Evolutionary conservation across 2,329 filamentous ascomycete species (phyloP), one percentile per base, ranked within the genome.

Genomic region (Hirsutella minnesotensis): DNA sequence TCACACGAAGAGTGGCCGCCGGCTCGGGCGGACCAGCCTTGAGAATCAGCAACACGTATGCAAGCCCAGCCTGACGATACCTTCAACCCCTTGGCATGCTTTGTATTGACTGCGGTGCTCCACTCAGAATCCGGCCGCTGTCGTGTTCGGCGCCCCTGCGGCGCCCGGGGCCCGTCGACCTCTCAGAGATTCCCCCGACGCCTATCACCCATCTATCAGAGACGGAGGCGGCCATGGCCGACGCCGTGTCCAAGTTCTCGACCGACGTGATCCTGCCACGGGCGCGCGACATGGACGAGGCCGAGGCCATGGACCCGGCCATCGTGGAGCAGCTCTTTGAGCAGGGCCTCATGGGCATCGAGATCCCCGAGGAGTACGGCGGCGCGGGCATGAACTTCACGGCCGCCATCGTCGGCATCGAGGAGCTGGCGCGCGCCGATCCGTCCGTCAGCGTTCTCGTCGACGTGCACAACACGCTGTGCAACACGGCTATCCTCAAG

Each of bases 371-470:
- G 65, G 89, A 95, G 64, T 98, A 83, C 60, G 92, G 92, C 47
- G 92, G 92, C 47, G 86, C 90, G 0, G 92, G 89, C 53, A 96
- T 98, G 92, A 95, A 95, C 75, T 98, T 98, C 67, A 96, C 92
- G 1, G 72, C 89, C 1, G 90, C 89, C 47, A 95, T 98, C 59
- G 82, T 98, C 37, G 90, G 86, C 22, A 98, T 98, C 55, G 92
- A 98, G 68, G 92, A 98, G 72, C 72, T 98, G 47, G 92, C 92
- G 1, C 78, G 88, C 44, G 85, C 94, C 16, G 92, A 98, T 58
- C 92, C 92, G 34, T 94, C 86, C 51, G 92, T 98, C 49, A 90
- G 86, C 57, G 92, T 98, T 49, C 67, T 98, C 70, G 86, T 89
- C 44, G 92, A 98, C 63, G 92, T 98, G 19, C 92, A 98, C 73